Evolutionary conservation across 495 filamentous ascomycete genomes (phyloP).

Genomic region (Ascodesmis nigricans): DNA sequence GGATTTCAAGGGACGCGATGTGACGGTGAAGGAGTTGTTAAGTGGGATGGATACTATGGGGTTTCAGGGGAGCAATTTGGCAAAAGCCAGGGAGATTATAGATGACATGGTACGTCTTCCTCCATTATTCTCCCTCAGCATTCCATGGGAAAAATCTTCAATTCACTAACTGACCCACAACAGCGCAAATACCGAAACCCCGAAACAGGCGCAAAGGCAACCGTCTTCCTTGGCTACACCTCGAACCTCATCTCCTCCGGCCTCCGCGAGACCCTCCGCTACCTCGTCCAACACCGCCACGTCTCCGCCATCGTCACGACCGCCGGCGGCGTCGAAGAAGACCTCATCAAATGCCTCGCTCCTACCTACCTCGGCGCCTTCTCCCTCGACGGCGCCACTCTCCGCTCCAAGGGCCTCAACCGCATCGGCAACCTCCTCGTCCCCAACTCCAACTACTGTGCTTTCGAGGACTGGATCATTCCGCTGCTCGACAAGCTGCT

Average conservation of each 20-base stretch:
- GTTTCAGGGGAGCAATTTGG: slow-evolving; percentile 74
- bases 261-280: slow-evolving; percentile 72
- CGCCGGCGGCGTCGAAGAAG: slow-evolving; percentile 91
- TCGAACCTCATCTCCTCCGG: slow-evolving; percentile 94
- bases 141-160: too few species aligned
- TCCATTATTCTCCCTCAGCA: slow-evolving; percentile 1
- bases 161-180: neutral
- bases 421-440: slow-evolving; percentile 93
- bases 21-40: slow-evolving; percentile 68
- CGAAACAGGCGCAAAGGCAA: slow-evolving; percentile 49
- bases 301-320: slow-evolving; percentile 85
- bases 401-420: slow-evolving; percentile 70
- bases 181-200: slow-evolving; percentile 57
- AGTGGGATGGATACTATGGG: slow-evolving; percentile 69
- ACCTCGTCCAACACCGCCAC: slow-evolving; percentile 74
- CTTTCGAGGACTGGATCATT: slow-evolving; percentile 91
- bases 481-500: slow-evolving; percentile 82
- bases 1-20: slow-evolving; percentile 40
- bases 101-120: slow-evolving; percentile 66
- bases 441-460: slow-evolving; percentile 88
- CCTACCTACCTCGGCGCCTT: slow-evolving; percentile 85
- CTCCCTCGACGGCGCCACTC: slow-evolving; percentile 42
- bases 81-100: slow-evolving; percentile 66
- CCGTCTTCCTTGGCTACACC: slow-evolving; percentile 92
- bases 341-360: slow-evolving; percentile 91